Evolutionary conservation across 768 basidiomycete species (phyloP).

Genomic region (Lactarius deliciosus): DNA sequence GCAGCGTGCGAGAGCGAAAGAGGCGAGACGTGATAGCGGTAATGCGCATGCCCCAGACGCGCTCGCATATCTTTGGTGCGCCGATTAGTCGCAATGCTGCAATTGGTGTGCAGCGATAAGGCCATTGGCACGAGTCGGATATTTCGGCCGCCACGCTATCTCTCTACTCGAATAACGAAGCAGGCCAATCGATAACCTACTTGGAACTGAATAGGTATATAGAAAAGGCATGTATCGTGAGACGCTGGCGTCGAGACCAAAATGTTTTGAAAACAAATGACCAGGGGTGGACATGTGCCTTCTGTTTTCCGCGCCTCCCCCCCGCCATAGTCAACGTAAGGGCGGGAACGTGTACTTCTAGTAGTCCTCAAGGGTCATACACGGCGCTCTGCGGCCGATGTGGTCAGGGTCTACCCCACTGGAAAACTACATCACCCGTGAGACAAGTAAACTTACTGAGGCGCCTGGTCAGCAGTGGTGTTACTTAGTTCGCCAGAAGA

Average conservation of each 20-base stretch:
- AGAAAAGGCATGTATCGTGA: background rate
- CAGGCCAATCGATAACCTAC: background rate
- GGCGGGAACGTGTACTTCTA: background rate
- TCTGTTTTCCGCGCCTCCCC: background rate
- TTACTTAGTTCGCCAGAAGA: background rate
- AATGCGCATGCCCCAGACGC: background rate
- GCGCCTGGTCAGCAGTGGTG: background rate
- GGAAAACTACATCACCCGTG: background rate
- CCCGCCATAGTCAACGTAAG: background rate
- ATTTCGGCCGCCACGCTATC: background rate
- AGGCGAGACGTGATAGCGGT: background rate
- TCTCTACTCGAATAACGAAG: background rate
- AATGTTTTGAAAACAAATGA: background rate
- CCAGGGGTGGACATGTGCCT: background rate
- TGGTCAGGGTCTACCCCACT: background rate
- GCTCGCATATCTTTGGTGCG: background rate
- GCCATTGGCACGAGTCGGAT: background rate
- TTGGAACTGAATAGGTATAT: background rate
- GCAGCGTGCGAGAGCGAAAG: background rate
- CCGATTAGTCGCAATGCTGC: background rate
- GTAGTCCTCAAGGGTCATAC: background rate
- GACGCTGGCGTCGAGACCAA: background rate
- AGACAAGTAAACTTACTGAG: background rate
- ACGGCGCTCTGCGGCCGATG: background rate
- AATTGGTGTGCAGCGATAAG: conserved; percentile 1